Percentiles rank a stretch among this genome's conserved stretches.
These are phyloP conservation scores for Sporothrix mexicana DNA, from an alignment of 2,329 filamentous ascomycete genomes.

Conservation along the genomic window DNA sequence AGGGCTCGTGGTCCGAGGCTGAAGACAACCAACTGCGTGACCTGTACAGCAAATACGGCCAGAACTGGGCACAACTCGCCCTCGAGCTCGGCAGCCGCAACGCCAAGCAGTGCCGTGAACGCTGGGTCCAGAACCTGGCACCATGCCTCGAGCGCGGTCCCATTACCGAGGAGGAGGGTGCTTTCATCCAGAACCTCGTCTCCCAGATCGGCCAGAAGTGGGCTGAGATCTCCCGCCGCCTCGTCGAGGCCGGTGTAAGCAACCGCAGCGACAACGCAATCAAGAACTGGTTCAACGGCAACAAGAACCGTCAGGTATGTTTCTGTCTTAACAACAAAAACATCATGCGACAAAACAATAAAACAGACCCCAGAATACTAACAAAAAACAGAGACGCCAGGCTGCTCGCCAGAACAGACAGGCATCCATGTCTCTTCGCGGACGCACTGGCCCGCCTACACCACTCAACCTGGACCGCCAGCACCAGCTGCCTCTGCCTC, in stretches of 20 bases:
- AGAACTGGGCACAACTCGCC: conserved; percentile 91
- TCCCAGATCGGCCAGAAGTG: conserved; percentile 81
- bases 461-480: not conserved
- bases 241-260: conserved; percentile 52
- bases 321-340: conserved; percentile 38
- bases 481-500: not conserved
- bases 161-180: conserved; percentile 72
- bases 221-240: conserved; percentile 86
- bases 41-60: conserved; percentile 67
- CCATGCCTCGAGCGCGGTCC: conserved; percentile 74
- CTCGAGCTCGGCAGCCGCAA: conserved; percentile 76
- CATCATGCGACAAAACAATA: no score
- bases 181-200: conserved; percentile 78
- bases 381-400: not conserved
- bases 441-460: not conserved
- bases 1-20: conserved; percentile 73
- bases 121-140: conserved; percentile 93
- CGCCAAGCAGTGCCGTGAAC: conserved; percentile 93
- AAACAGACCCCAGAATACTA: conserved; percentile 39
- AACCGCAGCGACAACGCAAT: conserved; percentile 93
- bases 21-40: conserved; percentile 72
- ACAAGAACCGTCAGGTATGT: conserved; percentile 77
- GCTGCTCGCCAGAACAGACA: conserved; percentile 38
- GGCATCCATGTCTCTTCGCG: not conserved
- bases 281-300: conserved; percentile 98